These are phyloP conservation scores for Trypanosoma avium DNA, from an alignment of 208 protist species.

Conservation along the genomic window DNA sequence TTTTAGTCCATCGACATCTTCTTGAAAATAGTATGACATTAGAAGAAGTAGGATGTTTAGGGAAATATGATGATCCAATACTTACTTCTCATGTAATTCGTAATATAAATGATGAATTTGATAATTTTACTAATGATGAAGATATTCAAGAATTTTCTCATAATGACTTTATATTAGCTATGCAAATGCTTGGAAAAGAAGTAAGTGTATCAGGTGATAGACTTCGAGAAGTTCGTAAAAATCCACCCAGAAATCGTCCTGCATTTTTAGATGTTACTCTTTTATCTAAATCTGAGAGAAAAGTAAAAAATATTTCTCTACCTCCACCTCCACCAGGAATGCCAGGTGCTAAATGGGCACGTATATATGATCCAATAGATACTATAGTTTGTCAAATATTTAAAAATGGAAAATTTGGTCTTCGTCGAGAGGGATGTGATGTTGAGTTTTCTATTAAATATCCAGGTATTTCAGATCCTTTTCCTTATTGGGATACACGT, in stretches of 20 bases:
- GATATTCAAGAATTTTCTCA: slow-evolving; percentile 79
- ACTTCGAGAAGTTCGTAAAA: slow-evolving; percentile 49
- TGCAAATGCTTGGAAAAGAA: slow-evolving; percentile 74
- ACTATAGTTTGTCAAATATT: slow-evolving; percentile 62
- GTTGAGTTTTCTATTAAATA: slow-evolving; percentile 47
- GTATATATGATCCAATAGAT: slow-evolving; percentile 44
- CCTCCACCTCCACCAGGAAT: slow-evolving; percentile 38
- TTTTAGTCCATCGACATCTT: slow-evolving; percentile 54
- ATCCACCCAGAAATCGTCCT: slow-evolving; percentile 63
- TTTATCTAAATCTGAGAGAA: not conserved
- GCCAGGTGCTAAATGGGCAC: slow-evolving; percentile 25
- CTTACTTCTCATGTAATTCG: slow-evolving; percentile 63
- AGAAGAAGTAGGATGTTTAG: slow-evolving; percentile 42
- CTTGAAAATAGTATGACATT: slow-evolving; percentile 56
- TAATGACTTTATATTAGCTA: slow-evolving; percentile 73
- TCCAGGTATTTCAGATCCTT: slow-evolving; percentile 50
- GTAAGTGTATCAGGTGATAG: slow-evolving; percentile 70
- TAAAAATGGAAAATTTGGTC: slow-evolving; percentile 44
- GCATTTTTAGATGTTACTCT: slow-evolving; percentile 48
- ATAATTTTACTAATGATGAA: slow-evolving; percentile 59
- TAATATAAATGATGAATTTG: slow-evolving; percentile 42
- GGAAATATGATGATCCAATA: slow-evolving; percentile 38
- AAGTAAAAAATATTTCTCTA: not conserved
- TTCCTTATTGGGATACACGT: slow-evolving; percentile 76
- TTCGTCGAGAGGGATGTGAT: slow-evolving; percentile 61